A percentile compares a stretch with the other conserved stretches of the same genome.
phyloP scores from a whole-genome alignment of 139 green algal genomes.

The Closterium sp. region DNA sequence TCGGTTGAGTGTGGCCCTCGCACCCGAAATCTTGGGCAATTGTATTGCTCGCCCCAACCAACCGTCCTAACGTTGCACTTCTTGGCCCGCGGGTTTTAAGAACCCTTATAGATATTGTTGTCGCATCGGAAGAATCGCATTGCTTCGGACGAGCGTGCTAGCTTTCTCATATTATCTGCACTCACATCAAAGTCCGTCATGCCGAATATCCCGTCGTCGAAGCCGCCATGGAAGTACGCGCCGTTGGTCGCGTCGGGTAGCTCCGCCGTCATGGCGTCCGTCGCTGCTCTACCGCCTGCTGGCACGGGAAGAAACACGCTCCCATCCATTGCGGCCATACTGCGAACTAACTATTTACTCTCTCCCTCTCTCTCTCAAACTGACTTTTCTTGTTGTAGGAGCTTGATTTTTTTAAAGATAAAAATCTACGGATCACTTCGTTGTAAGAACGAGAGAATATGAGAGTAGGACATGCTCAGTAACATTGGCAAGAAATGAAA shows the following conservation, averaged over 20 bases:
- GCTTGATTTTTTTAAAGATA: too few species aligned
- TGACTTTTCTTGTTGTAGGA: background rate
- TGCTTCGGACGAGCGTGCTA: background rate
- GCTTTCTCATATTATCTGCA: background rate
- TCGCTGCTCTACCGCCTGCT: background rate
- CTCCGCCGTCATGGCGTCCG: background rate
- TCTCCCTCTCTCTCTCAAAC: too few species aligned
- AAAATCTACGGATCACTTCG: background rate
- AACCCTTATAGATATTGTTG: too few species aligned
- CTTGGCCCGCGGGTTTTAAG: too few species aligned
- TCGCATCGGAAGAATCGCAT: background rate
- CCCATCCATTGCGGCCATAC: background rate
- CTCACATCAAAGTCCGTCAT: background rate
- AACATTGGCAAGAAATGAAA: background rate
- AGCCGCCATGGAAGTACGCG: background rate
- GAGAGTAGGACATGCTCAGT: background rate
- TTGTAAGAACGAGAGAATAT: background rate
- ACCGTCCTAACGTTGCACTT: too few species aligned
- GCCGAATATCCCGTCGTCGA: background rate
- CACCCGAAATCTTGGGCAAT: too few species aligned
- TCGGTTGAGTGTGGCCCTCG: too few species aligned
- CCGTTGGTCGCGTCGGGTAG: background rate
- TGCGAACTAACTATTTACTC: too few species aligned
- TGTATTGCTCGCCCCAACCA: too few species aligned
- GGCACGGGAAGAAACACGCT: background rate